A percentile compares a stretch with the other conserved stretches of the same genome.
Conservation (phyloP, 1,284 basidiomycete genomes). For the Marasmius fiardii region DNA sequence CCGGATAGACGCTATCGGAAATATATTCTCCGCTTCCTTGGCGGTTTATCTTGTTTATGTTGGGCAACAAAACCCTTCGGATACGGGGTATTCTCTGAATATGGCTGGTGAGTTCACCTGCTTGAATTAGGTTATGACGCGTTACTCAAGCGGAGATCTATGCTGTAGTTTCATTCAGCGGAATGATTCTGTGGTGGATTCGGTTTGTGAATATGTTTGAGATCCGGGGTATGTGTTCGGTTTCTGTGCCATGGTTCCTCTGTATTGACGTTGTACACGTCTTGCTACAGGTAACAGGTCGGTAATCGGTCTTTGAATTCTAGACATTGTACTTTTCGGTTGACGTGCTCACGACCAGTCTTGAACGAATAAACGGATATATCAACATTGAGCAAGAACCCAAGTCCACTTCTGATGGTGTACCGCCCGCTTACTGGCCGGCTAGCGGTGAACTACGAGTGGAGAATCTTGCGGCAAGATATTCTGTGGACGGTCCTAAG, state of each 20-base stretch:
- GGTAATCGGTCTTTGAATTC: background rate
- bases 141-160: background rate
- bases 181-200: constrained; percentile 53
- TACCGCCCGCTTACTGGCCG: constrained; percentile 79
- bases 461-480: constrained; percentile 58
- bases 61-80: constrained; percentile 4
- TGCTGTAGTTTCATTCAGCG: constrained; percentile 46
- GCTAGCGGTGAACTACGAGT: constrained; percentile 65
- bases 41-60: constrained; percentile 14
- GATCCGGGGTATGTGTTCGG: constrained; percentile 41
- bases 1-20: constrained; percentile 36
- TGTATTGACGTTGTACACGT: constrained; percentile 4
- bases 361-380: constrained; percentile 77
- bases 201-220: constrained; percentile 56
- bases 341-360: constrained; percentile 29
- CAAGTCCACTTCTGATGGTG: constrained; percentile 39
- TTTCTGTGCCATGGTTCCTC: background rate
- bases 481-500: constrained; percentile 45
- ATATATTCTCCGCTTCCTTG: constrained; percentile 25
- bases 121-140: background rate
- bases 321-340: no score
- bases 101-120: constrained; percentile 37
- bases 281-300: constrained; percentile 45
- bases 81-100: constrained; percentile 19
- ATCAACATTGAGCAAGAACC: constrained; percentile 72